Conservation (phyloP, 495 filamentous ascomycete genomes). For the Penicillium riverlandense region DNA sequence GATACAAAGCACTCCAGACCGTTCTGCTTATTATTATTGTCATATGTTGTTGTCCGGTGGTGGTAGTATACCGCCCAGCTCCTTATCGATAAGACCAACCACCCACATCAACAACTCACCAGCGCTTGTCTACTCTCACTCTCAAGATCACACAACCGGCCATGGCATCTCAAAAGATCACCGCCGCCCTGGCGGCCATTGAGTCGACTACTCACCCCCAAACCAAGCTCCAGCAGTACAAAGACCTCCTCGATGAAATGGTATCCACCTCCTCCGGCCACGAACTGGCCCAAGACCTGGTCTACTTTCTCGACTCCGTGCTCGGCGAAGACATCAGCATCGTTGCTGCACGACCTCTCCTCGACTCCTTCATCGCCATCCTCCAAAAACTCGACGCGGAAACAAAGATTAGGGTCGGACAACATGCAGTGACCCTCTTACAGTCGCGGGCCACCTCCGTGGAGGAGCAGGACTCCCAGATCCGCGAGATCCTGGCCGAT, state of each 20-base stretch:
- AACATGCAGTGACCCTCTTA: conserved; percentile 58
- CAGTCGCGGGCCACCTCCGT: conserved; percentile 62
- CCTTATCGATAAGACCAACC: not conserved
- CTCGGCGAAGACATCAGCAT: conserved; percentile 65
- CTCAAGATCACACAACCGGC: not conserved
- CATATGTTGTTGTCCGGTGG: not conserved
- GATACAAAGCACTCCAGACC: too few relatives aligned
- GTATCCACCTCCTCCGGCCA: conserved; percentile 45
- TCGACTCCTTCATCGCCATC: conserved; percentile 56
- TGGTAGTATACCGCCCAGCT: not conserved
- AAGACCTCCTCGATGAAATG: conserved; percentile 57
- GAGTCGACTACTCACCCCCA: conserved; percentile 43
- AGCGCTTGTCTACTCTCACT: not conserved
- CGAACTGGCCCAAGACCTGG: conserved; percentile 56
- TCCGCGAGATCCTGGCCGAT: conserved; percentile 75
- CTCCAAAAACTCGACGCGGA: conserved; percentile 51
- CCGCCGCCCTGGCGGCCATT: conserved; percentile 47
- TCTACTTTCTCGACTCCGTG: conserved; percentile 59
- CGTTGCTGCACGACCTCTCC: conserved; percentile 63
- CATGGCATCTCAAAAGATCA: conserved; percentile 55
- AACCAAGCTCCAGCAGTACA: conserved; percentile 57
- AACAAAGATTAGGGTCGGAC: conserved; percentile 62
- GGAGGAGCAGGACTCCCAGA: conserved; percentile 74
- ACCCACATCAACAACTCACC: too few relatives aligned
- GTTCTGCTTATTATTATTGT: too few relatives aligned